Percentiles rank a stretch among this genome's conserved stretches.
Conservation (phyloP, 257 asterid species). For the Solanum sitiens region DNA sequence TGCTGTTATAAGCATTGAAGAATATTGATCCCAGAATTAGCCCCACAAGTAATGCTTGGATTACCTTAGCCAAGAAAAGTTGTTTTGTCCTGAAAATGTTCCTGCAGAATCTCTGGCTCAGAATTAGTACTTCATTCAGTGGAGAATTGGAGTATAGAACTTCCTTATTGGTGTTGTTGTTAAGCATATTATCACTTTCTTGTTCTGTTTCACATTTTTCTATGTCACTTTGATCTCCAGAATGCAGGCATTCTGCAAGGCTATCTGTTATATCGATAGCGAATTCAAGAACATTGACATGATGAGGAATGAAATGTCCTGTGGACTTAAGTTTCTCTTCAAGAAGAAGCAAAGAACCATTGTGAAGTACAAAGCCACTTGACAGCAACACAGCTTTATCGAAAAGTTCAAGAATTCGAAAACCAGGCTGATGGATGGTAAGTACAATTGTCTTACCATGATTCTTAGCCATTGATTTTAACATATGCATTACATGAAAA, state of each 20-base stretch:
- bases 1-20: constrained; percentile 20
- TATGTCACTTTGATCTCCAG: constrained; percentile 12
- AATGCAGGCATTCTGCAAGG: constrained; percentile 21
- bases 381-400: constrained; percentile 47
- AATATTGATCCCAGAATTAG: constrained; percentile 56
- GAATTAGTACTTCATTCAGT: constrained; percentile 36
- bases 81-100: constrained; percentile 61
- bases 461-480: constrained; percentile 50
- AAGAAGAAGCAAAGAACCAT: constrained; percentile 40
- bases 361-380: constrained; percentile 51
- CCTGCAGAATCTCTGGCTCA: constrained; percentile 44
- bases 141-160: constrained; percentile 28
- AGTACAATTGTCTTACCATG: constrained; percentile 48
- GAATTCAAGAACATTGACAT: constrained; percentile 63
- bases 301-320: constrained; percentile 50
- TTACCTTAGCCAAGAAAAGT: constrained; percentile 44
- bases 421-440: constrained; percentile 84
- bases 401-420: constrained; percentile 51
- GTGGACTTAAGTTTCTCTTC: constrained; percentile 34
- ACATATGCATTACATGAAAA: constrained; percentile 35
- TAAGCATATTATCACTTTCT: background rate
- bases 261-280: constrained; percentile 48
- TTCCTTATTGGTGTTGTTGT: background rate
- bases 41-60: constrained; percentile 55
- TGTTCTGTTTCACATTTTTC: constrained; percentile 10